Evolutionary conservation across 768 basidiomycete species (phyloP), one percentile per base, ranked within the genome.

Genomic region (Collybia nuda): DNA sequence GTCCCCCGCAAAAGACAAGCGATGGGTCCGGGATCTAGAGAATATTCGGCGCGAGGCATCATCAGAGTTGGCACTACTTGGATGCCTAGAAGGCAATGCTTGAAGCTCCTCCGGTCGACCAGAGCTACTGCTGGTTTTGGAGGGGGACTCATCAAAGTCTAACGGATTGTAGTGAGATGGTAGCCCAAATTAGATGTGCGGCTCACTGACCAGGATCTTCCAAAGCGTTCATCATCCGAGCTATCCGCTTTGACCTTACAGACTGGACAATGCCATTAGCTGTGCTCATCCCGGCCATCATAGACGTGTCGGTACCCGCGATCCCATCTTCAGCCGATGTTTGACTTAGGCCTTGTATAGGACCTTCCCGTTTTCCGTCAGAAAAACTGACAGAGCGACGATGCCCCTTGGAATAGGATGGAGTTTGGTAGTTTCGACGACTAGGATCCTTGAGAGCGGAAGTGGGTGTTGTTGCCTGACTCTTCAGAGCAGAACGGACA

Each of bases 331-430:
- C 72, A 14, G 69, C 67, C 32, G 66, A 67, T 43, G 72, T 73
- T 40, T 72, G 61, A 40, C 65, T 53, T 48, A 63, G 64, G 48
- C 86, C 91, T 47, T 74, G 73, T 40, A 97, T 97, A n/a, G 90
- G 93, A 2, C 96, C 95, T 26, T 88, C 86, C 53, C 80, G 80
- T 63, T 85, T 88, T 5, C 97, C 97, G 63, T 99, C 97, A 21
- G 94, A 97, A 71, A 99, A 99, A 66, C 93, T 96, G 50, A 99
- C 96, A 38, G 90, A 93, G 35, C 93, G 79, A n/a, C 85, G 81
- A 57, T 86, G 82, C 11, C 69, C 67, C 14, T 67, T 56, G 46
- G 62, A 70, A 42, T 73, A 73, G 35, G 76, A 66, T n/a, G 85
- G 87, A 15, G 82, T 88, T 52, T 74, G 74, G 56, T 79, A 69